Evolutionary conservation across 257 asterid species (phyloP).

Genomic region (Pogostemon cablin): DNA sequence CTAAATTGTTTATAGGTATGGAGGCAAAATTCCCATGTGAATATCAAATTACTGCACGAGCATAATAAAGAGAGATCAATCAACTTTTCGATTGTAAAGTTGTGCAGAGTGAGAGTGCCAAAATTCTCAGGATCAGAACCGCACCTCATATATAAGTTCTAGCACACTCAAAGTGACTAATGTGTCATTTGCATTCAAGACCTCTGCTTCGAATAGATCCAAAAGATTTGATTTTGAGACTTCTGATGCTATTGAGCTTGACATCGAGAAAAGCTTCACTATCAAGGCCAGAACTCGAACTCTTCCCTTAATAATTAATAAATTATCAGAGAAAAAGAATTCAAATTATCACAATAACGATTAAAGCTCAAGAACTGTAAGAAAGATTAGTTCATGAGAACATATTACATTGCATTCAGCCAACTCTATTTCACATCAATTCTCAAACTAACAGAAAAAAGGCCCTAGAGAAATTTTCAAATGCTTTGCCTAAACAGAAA

Average conservation of each 20-base stretch:
- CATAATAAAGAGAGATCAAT: conserved; percentile 15
- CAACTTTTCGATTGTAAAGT: neutral
- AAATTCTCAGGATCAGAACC: conserved; percentile 32
- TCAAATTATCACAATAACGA: conserved; percentile 10
- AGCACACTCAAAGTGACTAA: conserved; percentile 76
- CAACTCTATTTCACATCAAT: conserved; percentile 23
- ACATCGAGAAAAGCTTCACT: conserved; percentile 88
- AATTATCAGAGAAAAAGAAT: conserved; percentile 31
- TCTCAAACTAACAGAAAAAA: neutral
- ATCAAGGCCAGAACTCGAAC: conserved; percentile 86
- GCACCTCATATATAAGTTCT: conserved; percentile 92
- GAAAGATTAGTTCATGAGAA: conserved; percentile 19
- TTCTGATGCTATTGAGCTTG: conserved; percentile 73
- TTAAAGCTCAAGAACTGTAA: conserved; percentile 22
- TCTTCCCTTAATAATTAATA: conserved; percentile 63
- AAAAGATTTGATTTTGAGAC: conserved; percentile 73
- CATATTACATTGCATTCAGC: conserved; percentile 6
- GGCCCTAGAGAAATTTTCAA: conserved; percentile 9
- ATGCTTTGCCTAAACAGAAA: conserved; percentile 1
- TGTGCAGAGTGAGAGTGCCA: conserved; percentile 1
- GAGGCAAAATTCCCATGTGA: conserved; percentile 23
- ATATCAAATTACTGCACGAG: conserved; percentile 20
- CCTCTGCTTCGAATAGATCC: conserved; percentile 76
- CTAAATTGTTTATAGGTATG: neutral
- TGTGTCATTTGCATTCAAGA: conserved; percentile 61